phyloP scores from a whole-genome alignment of 1,284 basidiomycete genomes.

The Irpex sp. region DNA sequence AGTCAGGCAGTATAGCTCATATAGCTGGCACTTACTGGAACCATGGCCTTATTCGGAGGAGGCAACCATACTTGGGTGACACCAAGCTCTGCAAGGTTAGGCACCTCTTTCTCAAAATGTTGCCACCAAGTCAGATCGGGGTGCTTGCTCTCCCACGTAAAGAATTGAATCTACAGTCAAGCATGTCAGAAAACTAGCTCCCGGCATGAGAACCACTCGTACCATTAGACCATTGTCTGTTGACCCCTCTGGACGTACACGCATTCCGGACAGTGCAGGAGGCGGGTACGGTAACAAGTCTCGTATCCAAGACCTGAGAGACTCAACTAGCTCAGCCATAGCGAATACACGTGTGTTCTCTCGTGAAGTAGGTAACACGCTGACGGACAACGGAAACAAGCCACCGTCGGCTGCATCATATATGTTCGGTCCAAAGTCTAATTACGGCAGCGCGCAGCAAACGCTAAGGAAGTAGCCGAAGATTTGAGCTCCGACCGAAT shows the following conservation, averaged over 20 bases:
- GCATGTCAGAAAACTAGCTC: not conserved
- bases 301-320: slow-evolving; percentile 20
- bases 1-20: slow-evolving; percentile 7
- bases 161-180: slow-evolving; percentile 67
- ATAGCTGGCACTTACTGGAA: slow-evolving; percentile 38
- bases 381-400: not conserved
- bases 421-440: not conserved
- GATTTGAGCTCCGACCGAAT: slow-evolving; percentile 15
- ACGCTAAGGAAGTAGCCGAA: not conserved
- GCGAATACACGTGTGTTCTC: not conserved
- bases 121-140: slow-evolving; percentile 77
- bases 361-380: not conserved
- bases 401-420: not conserved
- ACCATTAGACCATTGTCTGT: slow-evolving; percentile 66
- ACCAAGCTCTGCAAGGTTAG: slow-evolving; percentile 71
- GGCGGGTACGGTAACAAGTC: slow-evolving; percentile 23
- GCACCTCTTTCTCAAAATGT: slow-evolving; percentile 71
- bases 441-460: not conserved
- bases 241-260: slow-evolving; percentile 43
- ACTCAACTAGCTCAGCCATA: slow-evolving; percentile 15
- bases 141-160: slow-evolving; percentile 71
- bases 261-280: slow-evolving; percentile 53
- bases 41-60: slow-evolving; percentile 72
- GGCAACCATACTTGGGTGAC: slow-evolving; percentile 83
- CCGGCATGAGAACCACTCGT: slow-evolving; percentile 14